Evolutionary conservation across 2,329 filamentous ascomycete species (phyloP).

Genomic region (Aspergillus alliaceus): DNA sequence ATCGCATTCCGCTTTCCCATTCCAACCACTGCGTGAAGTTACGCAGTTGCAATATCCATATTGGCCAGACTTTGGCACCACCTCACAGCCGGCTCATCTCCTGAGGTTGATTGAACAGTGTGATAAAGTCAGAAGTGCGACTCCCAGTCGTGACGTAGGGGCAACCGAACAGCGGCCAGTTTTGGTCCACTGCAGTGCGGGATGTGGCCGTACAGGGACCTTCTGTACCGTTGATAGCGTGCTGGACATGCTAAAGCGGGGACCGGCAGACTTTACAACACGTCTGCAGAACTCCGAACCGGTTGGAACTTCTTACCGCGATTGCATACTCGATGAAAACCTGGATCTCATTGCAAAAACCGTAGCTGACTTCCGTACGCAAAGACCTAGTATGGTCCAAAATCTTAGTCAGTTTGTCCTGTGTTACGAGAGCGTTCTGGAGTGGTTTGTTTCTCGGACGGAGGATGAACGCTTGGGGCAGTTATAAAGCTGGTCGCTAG

Average conservation of each 20-base stretch:
- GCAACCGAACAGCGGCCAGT: conserved; percentile 62
- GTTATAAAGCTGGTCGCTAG: background rate
- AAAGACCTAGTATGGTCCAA: conserved; percentile 95
- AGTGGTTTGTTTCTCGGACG: conserved; percentile 65
- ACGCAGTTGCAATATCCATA: conserved; percentile 91
- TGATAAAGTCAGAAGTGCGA: conserved; percentile 61
- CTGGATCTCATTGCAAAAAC: conserved; percentile 81
- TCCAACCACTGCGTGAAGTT: conserved; percentile 83
- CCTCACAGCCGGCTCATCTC: conserved; percentile 82
- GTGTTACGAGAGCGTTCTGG: conserved; percentile 91
- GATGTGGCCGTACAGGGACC: conserved; percentile 91
- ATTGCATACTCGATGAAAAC: conserved; percentile 69
- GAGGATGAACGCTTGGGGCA: conserved; percentile 10
- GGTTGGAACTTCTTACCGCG: conserved; percentile 36
- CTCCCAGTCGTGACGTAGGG: conserved; percentile 56
- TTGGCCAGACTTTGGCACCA: conserved; percentile 97
- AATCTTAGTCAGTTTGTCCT: conserved; percentile 90
- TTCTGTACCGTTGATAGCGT: conserved; percentile 97
- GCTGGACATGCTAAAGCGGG: conserved; percentile 93
- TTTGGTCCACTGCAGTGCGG: conserved; percentile 92
- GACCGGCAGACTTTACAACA: conserved; percentile 49
- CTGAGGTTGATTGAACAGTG: conserved; percentile 87
- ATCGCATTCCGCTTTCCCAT: conserved; percentile 73
- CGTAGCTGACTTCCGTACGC: conserved; percentile 84
- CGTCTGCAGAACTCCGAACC: conserved; percentile 14